Evolutionary conservation across 352 stramenopile genomes (phyloP).

Genomic region (Globisporangium carolinianum): DNA sequence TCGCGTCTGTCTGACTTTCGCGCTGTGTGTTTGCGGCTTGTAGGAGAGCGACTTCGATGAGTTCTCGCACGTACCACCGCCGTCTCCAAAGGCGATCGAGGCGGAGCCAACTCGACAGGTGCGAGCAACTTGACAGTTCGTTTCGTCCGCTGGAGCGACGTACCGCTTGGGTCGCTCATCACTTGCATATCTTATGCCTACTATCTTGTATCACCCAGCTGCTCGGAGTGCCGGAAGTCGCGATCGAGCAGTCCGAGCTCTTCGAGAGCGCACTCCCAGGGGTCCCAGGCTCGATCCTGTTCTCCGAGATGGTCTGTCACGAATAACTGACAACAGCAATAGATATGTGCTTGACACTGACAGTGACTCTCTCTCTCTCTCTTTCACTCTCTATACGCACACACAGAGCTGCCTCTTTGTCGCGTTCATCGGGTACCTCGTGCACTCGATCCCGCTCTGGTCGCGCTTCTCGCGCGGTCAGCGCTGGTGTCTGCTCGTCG

Average conservation of each 20-base stretch:
- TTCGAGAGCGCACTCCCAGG: constrained; percentile 18
- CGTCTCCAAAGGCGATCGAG: not conserved
- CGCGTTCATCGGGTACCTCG: constrained; percentile 50
- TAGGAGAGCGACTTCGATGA: constrained; percentile 22
- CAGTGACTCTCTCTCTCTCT: no score
- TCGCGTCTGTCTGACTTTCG: not conserved
- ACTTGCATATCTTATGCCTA: not conserved
- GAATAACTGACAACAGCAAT: no score
- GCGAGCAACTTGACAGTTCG: not conserved
- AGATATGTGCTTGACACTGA: no score
- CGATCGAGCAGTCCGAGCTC: constrained; percentile 4
- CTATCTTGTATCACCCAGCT: not conserved
- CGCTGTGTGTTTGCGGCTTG: not conserved
- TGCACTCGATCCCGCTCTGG: constrained; percentile 51
- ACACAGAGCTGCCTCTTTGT: constrained; percentile 54
- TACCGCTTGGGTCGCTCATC: no score
- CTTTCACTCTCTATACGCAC: no score
- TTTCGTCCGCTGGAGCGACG: not conserved
- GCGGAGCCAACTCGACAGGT: not conserved
- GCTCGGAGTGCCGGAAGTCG: constrained; percentile 2
- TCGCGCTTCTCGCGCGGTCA: constrained; percentile 43
- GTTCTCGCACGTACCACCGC: constrained; percentile 11
- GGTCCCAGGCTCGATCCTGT: constrained; percentile 33
- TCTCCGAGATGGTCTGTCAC: constrained; percentile 29
- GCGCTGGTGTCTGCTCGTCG: constrained; percentile 38